phyloP scores from a whole-genome alignment of 108 stramenopile genomes.

The Chaetoceros tenuissimus region DNA sequence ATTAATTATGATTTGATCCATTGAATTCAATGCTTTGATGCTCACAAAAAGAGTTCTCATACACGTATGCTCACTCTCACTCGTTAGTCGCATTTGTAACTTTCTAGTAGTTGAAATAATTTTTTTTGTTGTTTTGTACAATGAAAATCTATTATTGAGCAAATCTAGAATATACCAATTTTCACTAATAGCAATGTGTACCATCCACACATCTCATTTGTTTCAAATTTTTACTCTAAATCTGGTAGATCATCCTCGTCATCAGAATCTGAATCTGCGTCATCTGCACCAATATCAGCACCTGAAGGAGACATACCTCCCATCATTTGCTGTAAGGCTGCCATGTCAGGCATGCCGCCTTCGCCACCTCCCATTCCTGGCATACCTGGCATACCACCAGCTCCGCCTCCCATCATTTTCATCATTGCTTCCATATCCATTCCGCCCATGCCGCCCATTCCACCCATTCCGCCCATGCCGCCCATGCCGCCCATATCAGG shows the following conservation, averaged over 20 bases:
- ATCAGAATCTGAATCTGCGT: conserved; percentile 40
- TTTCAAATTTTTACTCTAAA: conserved; percentile 30
- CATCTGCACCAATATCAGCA: conserved; percentile 18
- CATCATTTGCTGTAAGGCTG: background rate
- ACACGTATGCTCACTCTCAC: too few species aligned
- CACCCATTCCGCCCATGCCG: conserved; percentile 60
- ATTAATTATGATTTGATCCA: too few species aligned
- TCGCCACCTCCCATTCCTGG: conserved; percentile 22
- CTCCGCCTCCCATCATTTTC: conserved; percentile 44
- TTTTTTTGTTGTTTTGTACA: too few species aligned
- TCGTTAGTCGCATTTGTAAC: too few species aligned
- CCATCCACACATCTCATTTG: background rate
- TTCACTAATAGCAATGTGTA: background rate
- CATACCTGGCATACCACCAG: conserved; percentile 10
- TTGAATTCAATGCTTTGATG: too few species aligned
- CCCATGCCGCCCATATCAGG: conserved; percentile 59
- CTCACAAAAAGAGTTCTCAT: too few species aligned
- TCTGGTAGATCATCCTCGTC: conserved; percentile 77
- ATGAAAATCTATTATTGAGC: too few species aligned
- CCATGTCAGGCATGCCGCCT: conserved; percentile 11
- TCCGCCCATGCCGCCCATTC: conserved; percentile 38
- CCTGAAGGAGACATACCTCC: conserved; percentile 7
- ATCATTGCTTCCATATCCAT: conserved; percentile 66
- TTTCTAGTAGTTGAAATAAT: too few species aligned
- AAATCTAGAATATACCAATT: background rate